phyloP scores from a whole-genome alignment of 202 grass and related monocot species.

The Brachypodium distachyon region DNA sequence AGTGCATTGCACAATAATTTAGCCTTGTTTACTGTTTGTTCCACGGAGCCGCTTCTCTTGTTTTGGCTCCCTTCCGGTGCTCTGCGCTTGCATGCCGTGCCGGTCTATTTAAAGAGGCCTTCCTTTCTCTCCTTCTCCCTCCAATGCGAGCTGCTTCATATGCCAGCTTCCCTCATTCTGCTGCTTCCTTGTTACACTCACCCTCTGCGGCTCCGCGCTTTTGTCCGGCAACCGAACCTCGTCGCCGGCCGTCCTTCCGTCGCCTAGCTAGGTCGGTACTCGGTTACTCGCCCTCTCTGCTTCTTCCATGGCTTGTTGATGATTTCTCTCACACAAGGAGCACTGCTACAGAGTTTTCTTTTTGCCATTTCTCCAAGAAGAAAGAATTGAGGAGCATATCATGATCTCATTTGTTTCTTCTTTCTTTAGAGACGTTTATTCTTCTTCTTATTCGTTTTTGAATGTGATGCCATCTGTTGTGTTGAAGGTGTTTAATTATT shows the following conservation, averaged over 20 bases:
- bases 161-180: neutral
- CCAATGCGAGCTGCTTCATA: neutral
- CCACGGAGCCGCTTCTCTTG: neutral
- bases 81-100: neutral
- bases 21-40: conserved; percentile 3
- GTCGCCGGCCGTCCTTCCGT: neutral
- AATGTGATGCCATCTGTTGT: neutral
- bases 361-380: neutral
- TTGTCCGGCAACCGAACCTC: neutral
- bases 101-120: conserved; percentile 31
- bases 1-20: neutral
- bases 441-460: neutral
- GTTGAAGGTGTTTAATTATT: neutral
- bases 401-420: neutral
- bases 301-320: neutral
- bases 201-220: too few relatives aligned
- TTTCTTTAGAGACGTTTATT: neutral
- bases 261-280: neutral
- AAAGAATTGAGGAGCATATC: neutral
- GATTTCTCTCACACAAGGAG: neutral
- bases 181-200: neutral
- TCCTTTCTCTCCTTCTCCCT: neutral
- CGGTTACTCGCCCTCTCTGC: neutral
- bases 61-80: neutral
- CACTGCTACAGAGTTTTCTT: neutral